Base-by-base conservation (phyloP, 2,329 filamentous ascomycete genomes). In the Stemphylium lycopersici region DNA sequence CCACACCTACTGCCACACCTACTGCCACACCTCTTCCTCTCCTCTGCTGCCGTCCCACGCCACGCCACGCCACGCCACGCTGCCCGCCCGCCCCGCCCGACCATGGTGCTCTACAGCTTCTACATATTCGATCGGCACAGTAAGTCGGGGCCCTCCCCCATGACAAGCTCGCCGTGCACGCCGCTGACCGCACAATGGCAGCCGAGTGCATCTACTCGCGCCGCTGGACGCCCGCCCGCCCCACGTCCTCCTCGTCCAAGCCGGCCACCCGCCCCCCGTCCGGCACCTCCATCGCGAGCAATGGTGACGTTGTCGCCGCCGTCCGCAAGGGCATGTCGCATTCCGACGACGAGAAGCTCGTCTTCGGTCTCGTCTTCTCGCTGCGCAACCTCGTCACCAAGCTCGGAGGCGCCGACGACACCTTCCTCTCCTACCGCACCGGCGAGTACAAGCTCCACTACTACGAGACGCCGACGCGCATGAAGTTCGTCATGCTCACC, bases 101-200 rank as follows among this genome's bases (percentile, higher is more conserved):
- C 57, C 72, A 98, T 99, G 95, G 88, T 90, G 57, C 90, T 98
- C 77, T 98, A 96, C 80, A 93, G 92, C 56, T 96, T 99, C 79
- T 96, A 96, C 83, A 97, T 99, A 74, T 99, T 99, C 76, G 95
- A 99, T 80, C 89, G 95, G 63, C 95, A 99, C 79, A 96, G 95
- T 97, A 83, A 73, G 85, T 71, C 43, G 22, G n/a, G n/a, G n/a
- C n/a, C n/a, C n/a, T n/a, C 36, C 20, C 32, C 41, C 24, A 13
- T 36, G 11, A 34, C 34, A 20, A 37, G 7, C n/a, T 18, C 11
- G 37, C 20, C 33, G 8, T 40, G 15, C 52, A 40, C 51, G 34
- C 60, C 57, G 42, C 65, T 65, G 36, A 67, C 62, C 54, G 33
- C 66, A 49, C 52, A 24, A 29, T 36, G 16, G 22, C 76, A 98